A percentile compares a stretch with the other conserved stretches of the same genome.
Evolutionary conservation across 257 asterid species (phyloP).

Genomic region (Nicotiana paniculata): DNA sequence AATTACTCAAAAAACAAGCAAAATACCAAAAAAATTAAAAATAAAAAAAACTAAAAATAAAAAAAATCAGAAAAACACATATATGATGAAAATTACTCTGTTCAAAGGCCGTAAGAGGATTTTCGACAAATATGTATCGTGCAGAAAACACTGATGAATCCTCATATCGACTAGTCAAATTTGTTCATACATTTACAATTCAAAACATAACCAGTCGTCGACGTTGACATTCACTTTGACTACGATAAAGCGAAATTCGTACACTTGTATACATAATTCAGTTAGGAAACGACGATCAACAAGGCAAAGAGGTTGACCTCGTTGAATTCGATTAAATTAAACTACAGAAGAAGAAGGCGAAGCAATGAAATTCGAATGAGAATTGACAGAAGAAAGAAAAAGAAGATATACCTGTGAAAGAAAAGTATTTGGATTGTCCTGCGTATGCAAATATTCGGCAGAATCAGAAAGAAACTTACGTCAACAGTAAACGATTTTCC

Average conservation of each 20-base stretch:
- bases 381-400: not conserved
- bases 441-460: not conserved
- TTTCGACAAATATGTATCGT: not conserved
- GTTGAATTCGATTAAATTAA: not conserved
- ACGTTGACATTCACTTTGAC: not conserved
- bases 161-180: constrained; percentile 1
- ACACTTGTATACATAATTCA: not conserved
- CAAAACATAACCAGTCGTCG: not conserved
- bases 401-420: not conserved
- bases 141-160: not conserved
- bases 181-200: not conserved
- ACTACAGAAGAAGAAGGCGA: not conserved
- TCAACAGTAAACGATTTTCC: not conserved
- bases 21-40: not conserved
- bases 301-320: not conserved
- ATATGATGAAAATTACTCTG: not conserved
- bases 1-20: constrained; percentile 1
- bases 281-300: not conserved
- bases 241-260: not conserved
- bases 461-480: not conserved
- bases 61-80: no score
- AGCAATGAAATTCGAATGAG: not conserved
- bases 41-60: not conserved
- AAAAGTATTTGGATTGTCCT: not conserved
- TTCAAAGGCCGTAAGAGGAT: not conserved